These are phyloP conservation scores for Aspergillus niger DNA, from an alignment of 2,329 filamentous ascomycete genomes.

Conservation along the genomic window DNA sequence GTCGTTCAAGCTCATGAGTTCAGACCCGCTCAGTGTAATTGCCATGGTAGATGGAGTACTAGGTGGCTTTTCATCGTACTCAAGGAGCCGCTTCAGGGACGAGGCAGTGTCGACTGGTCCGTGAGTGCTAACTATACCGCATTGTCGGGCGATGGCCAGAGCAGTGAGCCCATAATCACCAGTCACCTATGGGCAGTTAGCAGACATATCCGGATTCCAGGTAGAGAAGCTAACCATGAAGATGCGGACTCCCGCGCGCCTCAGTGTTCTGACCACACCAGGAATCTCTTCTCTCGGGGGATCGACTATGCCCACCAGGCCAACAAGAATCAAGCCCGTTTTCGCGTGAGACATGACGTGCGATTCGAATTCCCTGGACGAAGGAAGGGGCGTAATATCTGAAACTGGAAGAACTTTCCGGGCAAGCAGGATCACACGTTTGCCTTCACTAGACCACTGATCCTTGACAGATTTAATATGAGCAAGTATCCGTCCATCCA, in stretches of 20 bases:
- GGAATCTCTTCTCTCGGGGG: conserved; percentile 63
- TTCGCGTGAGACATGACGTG: conserved; percentile 58
- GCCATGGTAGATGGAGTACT: conserved; percentile 37
- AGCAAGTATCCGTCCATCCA: conserved; percentile 50
- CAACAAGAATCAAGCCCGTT: conserved; percentile 54
- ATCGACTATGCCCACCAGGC: conserved; percentile 62
- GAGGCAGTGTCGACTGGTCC: conserved; percentile 56
- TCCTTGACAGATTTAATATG: conserved; percentile 65
- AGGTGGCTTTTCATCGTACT: conserved; percentile 20
- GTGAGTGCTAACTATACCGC: conserved; percentile 64
- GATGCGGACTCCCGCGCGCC: conserved; percentile 71
- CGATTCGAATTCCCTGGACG: conserved; percentile 57
- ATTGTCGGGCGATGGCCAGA: conserved; percentile 70
- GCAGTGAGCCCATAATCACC: conserved; percentile 77
- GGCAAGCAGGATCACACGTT: conserved; percentile 67
- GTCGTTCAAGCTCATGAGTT: conserved; percentile 66
- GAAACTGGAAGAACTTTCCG: conserved; percentile 57
- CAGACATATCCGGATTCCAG: not conserved
- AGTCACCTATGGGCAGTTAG: conserved; percentile 55
- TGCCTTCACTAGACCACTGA: conserved; percentile 67
- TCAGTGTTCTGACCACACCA: conserved; percentile 61
- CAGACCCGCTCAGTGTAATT: conserved; percentile 65
- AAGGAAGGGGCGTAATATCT: conserved; percentile 42
- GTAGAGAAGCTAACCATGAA: conserved; percentile 62
- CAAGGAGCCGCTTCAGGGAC: conserved; percentile 48